Conservation (phyloP, 768 basidiomycete genomes). For the Collybia mongolica region DNA sequence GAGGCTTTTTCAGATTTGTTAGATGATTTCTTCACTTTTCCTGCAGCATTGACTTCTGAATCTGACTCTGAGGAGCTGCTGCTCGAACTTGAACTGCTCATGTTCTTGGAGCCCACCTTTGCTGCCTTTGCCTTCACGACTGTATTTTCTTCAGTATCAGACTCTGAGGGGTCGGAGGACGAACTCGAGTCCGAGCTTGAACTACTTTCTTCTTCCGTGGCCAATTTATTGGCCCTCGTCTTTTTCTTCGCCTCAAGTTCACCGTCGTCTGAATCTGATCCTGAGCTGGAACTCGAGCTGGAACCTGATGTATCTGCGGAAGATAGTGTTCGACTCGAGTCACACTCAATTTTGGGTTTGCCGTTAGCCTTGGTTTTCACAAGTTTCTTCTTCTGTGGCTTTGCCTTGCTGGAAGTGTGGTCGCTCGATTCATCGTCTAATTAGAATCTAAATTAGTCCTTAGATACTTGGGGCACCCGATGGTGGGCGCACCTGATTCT, state of each 20-base stretch:
- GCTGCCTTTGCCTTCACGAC: background rate
- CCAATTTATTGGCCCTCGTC: background rate
- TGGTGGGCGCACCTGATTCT: constrained; percentile 21
- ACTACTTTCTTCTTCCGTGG: background rate
- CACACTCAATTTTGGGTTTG: constrained; percentile 5
- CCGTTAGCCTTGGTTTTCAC: constrained; percentile 4
- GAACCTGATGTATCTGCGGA: constrained; percentile 23
- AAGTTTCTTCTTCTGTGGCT: constrained; percentile 8
- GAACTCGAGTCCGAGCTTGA: background rate
- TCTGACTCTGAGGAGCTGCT: too few relatives aligned
- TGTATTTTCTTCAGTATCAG: background rate
- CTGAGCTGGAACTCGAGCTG: constrained; percentile 23
- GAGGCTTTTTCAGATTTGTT: too few relatives aligned
- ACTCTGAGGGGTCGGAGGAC: background rate
- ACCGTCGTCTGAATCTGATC: constrained; percentile 17
- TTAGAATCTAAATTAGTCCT: background rate
- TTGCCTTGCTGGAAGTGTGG: constrained; percentile 7
- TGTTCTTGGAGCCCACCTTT: background rate
- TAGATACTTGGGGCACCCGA: too few relatives aligned
- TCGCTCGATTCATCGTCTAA: constrained; percentile 38
- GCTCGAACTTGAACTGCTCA: too few relatives aligned
- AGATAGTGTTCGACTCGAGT: constrained; percentile 18
- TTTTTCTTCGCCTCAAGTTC: constrained; percentile 6
- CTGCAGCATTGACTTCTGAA: too few relatives aligned
- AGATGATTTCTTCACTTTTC: too few relatives aligned